These are phyloP conservation scores for Eucalyptus cloeziana DNA, from an alignment of 345 rosid species.

Conservation along the genomic window DNA sequence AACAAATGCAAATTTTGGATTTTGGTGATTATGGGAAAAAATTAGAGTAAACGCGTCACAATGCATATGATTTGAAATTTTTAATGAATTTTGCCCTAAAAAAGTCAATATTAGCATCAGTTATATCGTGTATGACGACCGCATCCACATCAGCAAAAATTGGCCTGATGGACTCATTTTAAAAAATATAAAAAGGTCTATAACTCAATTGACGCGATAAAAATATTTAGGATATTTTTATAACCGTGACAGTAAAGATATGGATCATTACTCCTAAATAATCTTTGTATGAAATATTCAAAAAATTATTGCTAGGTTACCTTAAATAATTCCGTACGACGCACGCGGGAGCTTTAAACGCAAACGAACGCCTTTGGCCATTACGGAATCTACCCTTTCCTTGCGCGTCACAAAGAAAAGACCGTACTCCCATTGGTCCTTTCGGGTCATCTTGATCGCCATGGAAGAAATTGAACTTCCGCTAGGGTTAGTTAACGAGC, in stretches of 20 bases:
- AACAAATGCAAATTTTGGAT: no score
- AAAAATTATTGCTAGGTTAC: neutral
- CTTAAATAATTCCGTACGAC: neutral
- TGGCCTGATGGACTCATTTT: accelerated
- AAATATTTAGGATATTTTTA: neutral
- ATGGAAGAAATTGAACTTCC: neutral
- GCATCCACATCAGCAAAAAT: no score
- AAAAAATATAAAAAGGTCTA: no score
- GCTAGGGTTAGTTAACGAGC: neutral
- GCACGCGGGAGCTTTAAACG: neutral
- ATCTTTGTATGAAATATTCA: neutral
- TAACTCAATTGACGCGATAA: no score
- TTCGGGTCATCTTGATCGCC: neutral
- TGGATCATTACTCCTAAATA: neutral
- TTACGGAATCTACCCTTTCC: neutral
- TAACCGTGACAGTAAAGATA: neutral
- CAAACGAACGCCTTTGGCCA: neutral
- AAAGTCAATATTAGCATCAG: no score
- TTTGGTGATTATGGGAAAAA: no score
- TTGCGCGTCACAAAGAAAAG: neutral
- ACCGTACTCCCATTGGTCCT: neutral
- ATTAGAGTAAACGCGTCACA: no score
- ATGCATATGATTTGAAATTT: accelerated
- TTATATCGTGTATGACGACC: accelerated
- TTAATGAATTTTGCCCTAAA: neutral